Evolutionary conservation across 176 grass and related monocot genomes (phyloP).

Genomic region (Musa beccarii): DNA sequence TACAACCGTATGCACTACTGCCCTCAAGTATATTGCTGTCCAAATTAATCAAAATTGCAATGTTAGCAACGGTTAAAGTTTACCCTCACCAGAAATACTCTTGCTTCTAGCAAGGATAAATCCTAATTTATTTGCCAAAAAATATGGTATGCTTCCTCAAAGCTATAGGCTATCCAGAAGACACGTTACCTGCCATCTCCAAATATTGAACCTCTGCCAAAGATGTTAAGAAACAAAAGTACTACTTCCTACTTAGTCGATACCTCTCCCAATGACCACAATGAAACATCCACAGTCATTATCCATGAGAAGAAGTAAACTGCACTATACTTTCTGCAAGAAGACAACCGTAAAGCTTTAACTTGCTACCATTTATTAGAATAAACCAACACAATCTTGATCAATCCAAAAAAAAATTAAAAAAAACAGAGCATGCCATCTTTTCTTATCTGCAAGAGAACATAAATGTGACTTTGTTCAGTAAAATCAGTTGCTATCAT

Average conservation of each 20-base stretch:
- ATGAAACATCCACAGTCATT: neutral
- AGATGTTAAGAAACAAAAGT: neutral
- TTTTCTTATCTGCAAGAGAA: neutral
- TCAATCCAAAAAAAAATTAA: too few relatives aligned
- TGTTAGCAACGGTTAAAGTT: neutral
- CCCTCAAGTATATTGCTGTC: neutral
- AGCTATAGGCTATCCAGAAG: neutral
- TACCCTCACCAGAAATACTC: neutral
- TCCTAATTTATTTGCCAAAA: neutral
- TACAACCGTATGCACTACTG: too few relatives aligned
- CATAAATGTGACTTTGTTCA: neutral
- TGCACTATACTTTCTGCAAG: neutral
- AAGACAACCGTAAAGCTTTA: too few relatives aligned
- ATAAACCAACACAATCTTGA: too few relatives aligned
- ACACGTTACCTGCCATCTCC: neutral
- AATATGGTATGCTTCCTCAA: neutral
- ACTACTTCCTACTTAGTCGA: neutral
- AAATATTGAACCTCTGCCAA: neutral
- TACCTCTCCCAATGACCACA: neutral
- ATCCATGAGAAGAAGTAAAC: neutral
- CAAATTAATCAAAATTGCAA: neutral
- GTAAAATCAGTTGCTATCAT: neutral
- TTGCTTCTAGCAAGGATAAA: neutral
- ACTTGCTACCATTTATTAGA: too few relatives aligned
- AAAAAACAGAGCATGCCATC: neutral